These are phyloP conservation scores for Clonostachys rhizophaga DNA, from an alignment of 2,329 filamentous ascomycete species.

Conservation along the genomic window DNA sequence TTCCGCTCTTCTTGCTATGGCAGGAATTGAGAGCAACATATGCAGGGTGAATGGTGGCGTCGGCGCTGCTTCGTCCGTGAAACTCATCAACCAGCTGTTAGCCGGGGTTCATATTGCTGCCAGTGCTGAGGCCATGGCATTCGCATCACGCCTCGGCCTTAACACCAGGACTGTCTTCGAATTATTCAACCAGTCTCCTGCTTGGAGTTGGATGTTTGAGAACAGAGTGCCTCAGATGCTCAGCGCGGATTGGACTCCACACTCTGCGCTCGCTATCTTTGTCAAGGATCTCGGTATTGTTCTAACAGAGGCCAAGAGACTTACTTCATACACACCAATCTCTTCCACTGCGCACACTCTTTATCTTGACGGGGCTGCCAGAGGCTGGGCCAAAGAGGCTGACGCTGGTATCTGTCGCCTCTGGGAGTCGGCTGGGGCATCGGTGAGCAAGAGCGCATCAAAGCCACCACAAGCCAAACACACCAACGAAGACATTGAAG, in stretches of 20 bases:
- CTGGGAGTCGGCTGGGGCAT: slow-evolving; percentile 24
- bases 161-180: slow-evolving; percentile 44
- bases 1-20: slow-evolving; percentile 21
- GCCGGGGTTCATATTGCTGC: slow-evolving; percentile 53
- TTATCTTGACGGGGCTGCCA: slow-evolving; percentile 22
- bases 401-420: slow-evolving; percentile 27
- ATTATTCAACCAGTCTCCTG: slow-evolving; percentile 31
- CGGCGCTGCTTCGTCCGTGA: slow-evolving; percentile 49
- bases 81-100: slow-evolving; percentile 54
- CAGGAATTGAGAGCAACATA: slow-evolving; percentile 19
- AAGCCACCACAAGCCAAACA: too few relatives aligned
- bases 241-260: slow-evolving; percentile 24
- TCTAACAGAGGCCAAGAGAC: slow-evolving; percentile 21
- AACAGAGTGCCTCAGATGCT: slow-evolving; percentile 27
- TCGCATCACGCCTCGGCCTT: slow-evolving; percentile 46
- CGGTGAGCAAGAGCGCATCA: slow-evolving; percentile 9
- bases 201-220: slow-evolving; percentile 28
- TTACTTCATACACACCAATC: slow-evolving; percentile 16
- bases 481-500: too few relatives aligned
- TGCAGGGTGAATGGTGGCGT: slow-evolving; percentile 47
- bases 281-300: slow-evolving; percentile 25
- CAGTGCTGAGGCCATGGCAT: slow-evolving; percentile 50
- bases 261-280: slow-evolving; percentile 25
- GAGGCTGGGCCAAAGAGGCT: slow-evolving; percentile 22
- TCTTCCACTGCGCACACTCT: slow-evolving; percentile 19